Percentiles rank a stretch among this genome's conserved stretches.
Conservation (phyloP, 2,329 filamentous ascomycete genomes). For the Fusarium zealandicum region DNA sequence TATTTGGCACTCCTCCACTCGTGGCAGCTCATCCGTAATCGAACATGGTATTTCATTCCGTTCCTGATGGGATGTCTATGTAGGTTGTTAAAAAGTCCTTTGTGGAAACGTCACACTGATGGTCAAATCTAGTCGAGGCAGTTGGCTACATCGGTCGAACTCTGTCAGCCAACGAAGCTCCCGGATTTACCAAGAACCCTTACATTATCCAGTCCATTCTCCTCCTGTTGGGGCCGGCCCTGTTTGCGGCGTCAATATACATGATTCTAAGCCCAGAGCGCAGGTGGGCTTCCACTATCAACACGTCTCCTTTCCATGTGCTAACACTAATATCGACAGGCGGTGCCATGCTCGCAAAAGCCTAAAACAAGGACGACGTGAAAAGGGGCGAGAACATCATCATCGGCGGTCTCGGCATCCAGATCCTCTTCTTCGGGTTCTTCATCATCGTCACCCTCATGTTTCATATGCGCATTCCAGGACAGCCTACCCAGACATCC, state of each 20-base stretch:
- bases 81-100: slow-evolving; percentile 39
- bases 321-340: slow-evolving; percentile 11
- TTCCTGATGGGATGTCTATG: slow-evolving; percentile 61
- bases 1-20: slow-evolving; percentile 51
- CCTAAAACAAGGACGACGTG: slow-evolving; percentile 38
- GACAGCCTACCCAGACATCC: slow-evolving; percentile 24
- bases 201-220: slow-evolving; percentile 53
- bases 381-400: slow-evolving; percentile 56
- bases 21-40: slow-evolving; percentile 49
- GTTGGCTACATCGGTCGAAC: slow-evolving; percentile 58
- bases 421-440: slow-evolving; percentile 62
- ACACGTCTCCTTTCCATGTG: neutral
- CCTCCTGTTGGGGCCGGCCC: slow-evolving; percentile 48
- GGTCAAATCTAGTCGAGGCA: slow-evolving; percentile 33
- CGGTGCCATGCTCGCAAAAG: slow-evolving; percentile 38
- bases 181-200: slow-evolving; percentile 44
- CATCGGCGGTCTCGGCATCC: slow-evolving; percentile 60
- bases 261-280: slow-evolving; percentile 53
- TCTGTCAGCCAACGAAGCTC: slow-evolving; percentile 52
- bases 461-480: slow-evolving; percentile 52
- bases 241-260: slow-evolving; percentile 56
- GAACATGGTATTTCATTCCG: slow-evolving; percentile 61
- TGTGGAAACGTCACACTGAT: neutral
- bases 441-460: slow-evolving; percentile 57
- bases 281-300: slow-evolving; percentile 20